Percentiles rank a stretch among this genome's conserved stretches.
These are phyloP conservation scores for Aspergillus glaucus DNA, from an alignment of 2,329 filamentous ascomycete genomes.

Conservation along the genomic window DNA sequence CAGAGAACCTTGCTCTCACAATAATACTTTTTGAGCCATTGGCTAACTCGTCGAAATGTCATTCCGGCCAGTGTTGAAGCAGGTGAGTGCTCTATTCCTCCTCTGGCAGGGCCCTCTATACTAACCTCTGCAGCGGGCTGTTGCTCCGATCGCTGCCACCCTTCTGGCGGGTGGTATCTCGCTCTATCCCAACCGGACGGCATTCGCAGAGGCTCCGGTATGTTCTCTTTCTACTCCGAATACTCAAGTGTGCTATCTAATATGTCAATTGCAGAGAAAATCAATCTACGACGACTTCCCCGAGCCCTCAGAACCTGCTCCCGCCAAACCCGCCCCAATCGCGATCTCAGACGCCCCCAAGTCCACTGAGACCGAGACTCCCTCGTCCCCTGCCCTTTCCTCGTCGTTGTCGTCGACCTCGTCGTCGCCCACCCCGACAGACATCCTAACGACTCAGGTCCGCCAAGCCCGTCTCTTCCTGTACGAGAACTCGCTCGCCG, in stretches of 20 bases:
- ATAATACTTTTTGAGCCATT: not conserved
- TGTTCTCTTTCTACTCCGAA: slow-evolving; percentile 6
- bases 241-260: not conserved
- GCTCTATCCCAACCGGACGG: slow-evolving; percentile 35
- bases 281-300: slow-evolving; percentile 35
- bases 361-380: not conserved
- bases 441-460: slow-evolving; percentile 78
- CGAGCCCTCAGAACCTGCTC: slow-evolving; percentile 23
- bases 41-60: slow-evolving; percentile 24
- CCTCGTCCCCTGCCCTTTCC: not conserved
- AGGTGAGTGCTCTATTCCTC: slow-evolving; percentile 21
- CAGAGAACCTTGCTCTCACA: not conserved
- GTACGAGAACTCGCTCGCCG: slow-evolving; percentile 64
- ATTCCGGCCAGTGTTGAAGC: slow-evolving; percentile 37
- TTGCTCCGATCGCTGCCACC: slow-evolving; percentile 35
- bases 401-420: slow-evolving; percentile 24
- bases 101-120: slow-evolving; percentile 4
- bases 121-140: slow-evolving; percentile 32
- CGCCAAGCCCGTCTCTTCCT: slow-evolving; percentile 72
- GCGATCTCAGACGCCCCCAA: not conserved
- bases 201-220: slow-evolving; percentile 40
- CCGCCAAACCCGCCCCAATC: slow-evolving; percentile 10
- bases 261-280: slow-evolving; percentile 29
- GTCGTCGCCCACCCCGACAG: slow-evolving; percentile 68
- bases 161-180: slow-evolving; percentile 36